A percentile compares a stretch with the other conserved stretches of the same genome.
Conservation (phyloP, 257 asterid species). For the Rehmannia glutinosa region DNA sequence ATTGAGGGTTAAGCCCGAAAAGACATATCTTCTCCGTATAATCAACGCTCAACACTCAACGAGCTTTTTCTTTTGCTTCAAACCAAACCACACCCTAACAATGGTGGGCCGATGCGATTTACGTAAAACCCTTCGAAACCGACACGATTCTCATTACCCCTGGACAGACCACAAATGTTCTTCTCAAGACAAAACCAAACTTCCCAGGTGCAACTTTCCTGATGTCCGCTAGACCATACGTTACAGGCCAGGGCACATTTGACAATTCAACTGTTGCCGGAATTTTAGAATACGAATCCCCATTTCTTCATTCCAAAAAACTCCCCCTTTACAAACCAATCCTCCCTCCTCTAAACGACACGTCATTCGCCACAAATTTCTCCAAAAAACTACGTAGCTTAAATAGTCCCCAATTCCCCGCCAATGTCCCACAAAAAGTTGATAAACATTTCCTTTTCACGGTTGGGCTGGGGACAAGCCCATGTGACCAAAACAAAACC, state of each 20-base stretch:
- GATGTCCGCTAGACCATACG: slow-evolving; percentile 36
- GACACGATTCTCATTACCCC: slow-evolving; percentile 30
- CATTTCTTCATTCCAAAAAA: neutral
- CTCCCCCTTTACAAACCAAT: slow-evolving; percentile 29
- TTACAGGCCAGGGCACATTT: slow-evolving; percentile 35
- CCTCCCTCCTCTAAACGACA: slow-evolving; percentile 34
- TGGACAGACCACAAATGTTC: slow-evolving; percentile 43
- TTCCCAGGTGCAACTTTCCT: slow-evolving; percentile 24
- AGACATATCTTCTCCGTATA: slow-evolving; percentile 37
- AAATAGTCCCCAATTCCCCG: slow-evolving; percentile 21
- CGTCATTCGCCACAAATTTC: slow-evolving; percentile 23
- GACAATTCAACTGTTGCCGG: slow-evolving; percentile 40
- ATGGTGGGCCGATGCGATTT: slow-evolving; percentile 43
- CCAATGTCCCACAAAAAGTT: slow-evolving; percentile 25
- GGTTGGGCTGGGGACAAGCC: slow-evolving; percentile 33
- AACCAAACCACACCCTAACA: slow-evolving; percentile 38
- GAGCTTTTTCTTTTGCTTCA: slow-evolving; percentile 46
- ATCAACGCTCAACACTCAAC: too few species aligned
- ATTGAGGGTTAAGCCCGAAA: slow-evolving; percentile 28
- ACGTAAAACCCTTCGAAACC: slow-evolving; percentile 40
- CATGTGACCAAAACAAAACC: slow-evolving; percentile 22
- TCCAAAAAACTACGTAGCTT: slow-evolving; percentile 22
- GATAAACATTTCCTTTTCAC: slow-evolving; percentile 30
- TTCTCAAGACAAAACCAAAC: slow-evolving; percentile 26
- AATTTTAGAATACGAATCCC: slow-evolving; percentile 27